A percentile compares a stretch with the other conserved stretches of the same genome.
Evolutionary conservation across 2,329 filamentous ascomycete genomes (phyloP).

Genomic region (Verticillium dahliae): DNA sequence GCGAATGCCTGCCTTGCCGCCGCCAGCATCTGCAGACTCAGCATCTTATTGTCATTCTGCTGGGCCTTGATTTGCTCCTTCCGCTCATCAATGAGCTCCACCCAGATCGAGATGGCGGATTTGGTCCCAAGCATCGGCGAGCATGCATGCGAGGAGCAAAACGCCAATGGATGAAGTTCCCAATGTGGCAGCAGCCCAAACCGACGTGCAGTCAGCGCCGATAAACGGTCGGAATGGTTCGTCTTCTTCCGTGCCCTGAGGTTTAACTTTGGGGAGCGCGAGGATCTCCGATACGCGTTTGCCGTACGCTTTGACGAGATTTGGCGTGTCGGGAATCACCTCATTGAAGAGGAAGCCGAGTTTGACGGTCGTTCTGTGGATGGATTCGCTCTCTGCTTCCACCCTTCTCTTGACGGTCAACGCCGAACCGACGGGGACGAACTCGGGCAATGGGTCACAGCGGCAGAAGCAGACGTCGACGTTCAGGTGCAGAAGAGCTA

Average conservation of each 20-base stretch:
- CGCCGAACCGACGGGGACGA: constrained; percentile 17
- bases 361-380: constrained; percentile 28
- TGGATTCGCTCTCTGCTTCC: constrained; percentile 28
- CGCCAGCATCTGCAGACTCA: not conserved
- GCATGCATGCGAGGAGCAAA: constrained; percentile 25
- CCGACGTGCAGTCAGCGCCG: constrained; percentile 17
- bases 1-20: constrained; percentile 4
- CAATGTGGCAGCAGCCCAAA: constrained; percentile 19
- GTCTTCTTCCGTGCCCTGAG: not conserved
- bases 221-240: constrained; percentile 16
- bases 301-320: constrained; percentile 26
- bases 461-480: constrained; percentile 36
- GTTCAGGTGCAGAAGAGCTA: constrained; percentile 19
- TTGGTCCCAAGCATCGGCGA: constrained; percentile 18
- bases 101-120: constrained; percentile 24
- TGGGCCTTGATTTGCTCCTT: not conserved
- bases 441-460: constrained; percentile 30
- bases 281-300: constrained; percentile 22
- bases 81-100: constrained; percentile 16
- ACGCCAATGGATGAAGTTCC: constrained; percentile 17
- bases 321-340: constrained; percentile 21
- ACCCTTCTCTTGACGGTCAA: constrained; percentile 21
- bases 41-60: not conserved
- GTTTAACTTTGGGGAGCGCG: constrained; percentile 3
- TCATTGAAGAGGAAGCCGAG: constrained; percentile 31